Base-by-base conservation (phyloP, 1,139 yeast genomes). In the Diutina pseudorugosa region DNA sequence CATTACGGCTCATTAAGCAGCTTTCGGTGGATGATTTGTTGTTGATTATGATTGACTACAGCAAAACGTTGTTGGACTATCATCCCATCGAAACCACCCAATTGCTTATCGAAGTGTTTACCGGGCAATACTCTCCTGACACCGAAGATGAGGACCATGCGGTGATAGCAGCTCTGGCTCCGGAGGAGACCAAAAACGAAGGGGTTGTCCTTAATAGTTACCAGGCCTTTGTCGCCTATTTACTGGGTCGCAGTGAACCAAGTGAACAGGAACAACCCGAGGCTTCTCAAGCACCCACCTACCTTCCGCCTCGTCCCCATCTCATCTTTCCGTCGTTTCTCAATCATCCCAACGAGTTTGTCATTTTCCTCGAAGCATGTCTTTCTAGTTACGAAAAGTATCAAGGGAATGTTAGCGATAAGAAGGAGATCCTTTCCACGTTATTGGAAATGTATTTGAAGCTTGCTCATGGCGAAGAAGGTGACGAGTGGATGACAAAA, bases 331-430 rank as follows among this genome's bases (percentile, higher is more conserved):
- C 95, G 1, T 82, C 95, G 1, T 94, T 93, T 64, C 80, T 87
- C 16, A 80, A 84, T 60, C 89, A 86, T 62, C 90, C 95, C 0
- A 79, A 83, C 61, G 94, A 91, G 61, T 91, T 93, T 73, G 95
- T 91, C 19, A 86, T 88, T n/a, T 91, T 94, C 59, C 68, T 93
- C 53, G 98, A 93, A 63, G 97, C 98, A 0, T 89, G 97, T 61
- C 70, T 90, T 18, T 89, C 85, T 59, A 77, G 87, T 8, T 87
- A 87, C 63, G 91, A 85, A 55, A 77, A 75, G 56, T 86, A 82
- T 61, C 93, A 85, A 55, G 95, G 94, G 0, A 77, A 81, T 55
- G 70, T 71, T 19, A 77, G 77, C 57, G 96, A 89, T 60, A 80
- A 82, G 58, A 77, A 76, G 53, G 95, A 86, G 51, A 73, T 91